Base-by-base conservation (phyloP, 768 basidiomycete species). In the Tricholoma matsutake region DNA sequence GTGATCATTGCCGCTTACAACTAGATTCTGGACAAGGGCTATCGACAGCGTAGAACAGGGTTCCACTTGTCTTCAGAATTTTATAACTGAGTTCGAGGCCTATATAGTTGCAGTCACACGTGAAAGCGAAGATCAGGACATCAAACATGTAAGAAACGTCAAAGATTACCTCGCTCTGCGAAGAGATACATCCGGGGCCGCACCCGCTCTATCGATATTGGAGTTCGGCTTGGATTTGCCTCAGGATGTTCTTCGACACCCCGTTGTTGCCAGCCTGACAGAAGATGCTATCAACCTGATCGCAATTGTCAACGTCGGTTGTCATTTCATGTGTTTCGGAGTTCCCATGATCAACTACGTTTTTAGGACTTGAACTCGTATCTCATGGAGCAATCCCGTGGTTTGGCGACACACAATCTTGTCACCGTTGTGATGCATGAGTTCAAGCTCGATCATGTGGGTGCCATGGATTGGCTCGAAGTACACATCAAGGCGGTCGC, bases 181-280 rank as follows among this genome's bases (percentile, higher is more conserved):
- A 16, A 51, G 65, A 47, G 60, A 60, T n/a, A 70, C 65, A 13
- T 61, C 65, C 32, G 65, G 67, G 16, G 62, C 57, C 22, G 55
- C 59, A 35, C 61, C 69, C 4, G 63, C 63, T 16, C 63, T 63
- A 14, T 51, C 63, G 3, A 54, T 67, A 14, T 35, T 62, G 3
- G 66, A 66, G 29, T 64, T 70, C 28, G 65, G 64, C 6, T 54
- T 71, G n/a, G 63, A 69, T 41, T 57, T 71, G 6, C 70, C 68
- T 1, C 63, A 64, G 22, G 65, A 68, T 16, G 63, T 65, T 16
- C 59, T 71, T n/a, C 58, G 58, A 2, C 66, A 71, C 53, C 66
- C 67, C 13, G 51, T 56, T 1, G 57, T 69, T 20, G 28, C 60
- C 25, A 58, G 56, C 7, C 63, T 69, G 20, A 56, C 57, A 29